These are phyloP conservation scores for Vanrija humicola DNA, from an alignment of 1,284 basidiomycete species.

Conservation along the genomic window DNA sequence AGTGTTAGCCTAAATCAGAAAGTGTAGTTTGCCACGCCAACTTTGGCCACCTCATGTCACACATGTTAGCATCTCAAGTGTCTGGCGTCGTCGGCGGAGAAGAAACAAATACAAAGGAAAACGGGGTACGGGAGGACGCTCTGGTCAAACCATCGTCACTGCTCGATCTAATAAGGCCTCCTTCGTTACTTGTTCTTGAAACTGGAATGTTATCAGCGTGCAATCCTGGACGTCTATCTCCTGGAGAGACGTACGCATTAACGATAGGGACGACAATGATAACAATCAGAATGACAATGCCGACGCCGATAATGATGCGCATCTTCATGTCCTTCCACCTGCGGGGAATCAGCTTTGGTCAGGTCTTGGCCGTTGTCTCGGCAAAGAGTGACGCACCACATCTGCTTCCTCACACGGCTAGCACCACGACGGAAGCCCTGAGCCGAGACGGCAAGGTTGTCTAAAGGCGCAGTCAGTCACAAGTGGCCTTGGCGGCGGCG, in stretches of 20 bases:
- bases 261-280: slow-evolving; percentile 92
- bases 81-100: too few species aligned
- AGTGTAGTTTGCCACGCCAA: too few species aligned
- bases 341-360: slow-evolving; percentile 2
- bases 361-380: too few species aligned
- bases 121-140: too few species aligned
- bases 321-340: slow-evolving; percentile 98
- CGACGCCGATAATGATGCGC: slow-evolving; percentile 64
- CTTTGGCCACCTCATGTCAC: too few species aligned
- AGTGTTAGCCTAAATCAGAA: too few species aligned
- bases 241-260: slow-evolving; percentile 56
- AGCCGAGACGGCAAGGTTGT: slow-evolving; percentile 96
- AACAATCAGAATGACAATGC: slow-evolving; percentile 79
- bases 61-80: too few species aligned
- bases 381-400: slow-evolving; percentile 52
- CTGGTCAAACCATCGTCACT: too few species aligned
- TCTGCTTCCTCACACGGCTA: slow-evolving; percentile 93
- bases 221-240: not conserved
- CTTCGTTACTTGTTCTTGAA: slow-evolving; percentile 6
- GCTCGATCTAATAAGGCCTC: too few species aligned
- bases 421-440: slow-evolving; percentile 97
- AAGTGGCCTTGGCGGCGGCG: slow-evolving; percentile 38
- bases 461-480: slow-evolving; percentile 50
- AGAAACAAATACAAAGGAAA: too few species aligned
- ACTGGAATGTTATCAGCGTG: not conserved